Conservation (phyloP, 2,329 filamentous ascomycete species). For the Ampelomyces quisqualis region DNA sequence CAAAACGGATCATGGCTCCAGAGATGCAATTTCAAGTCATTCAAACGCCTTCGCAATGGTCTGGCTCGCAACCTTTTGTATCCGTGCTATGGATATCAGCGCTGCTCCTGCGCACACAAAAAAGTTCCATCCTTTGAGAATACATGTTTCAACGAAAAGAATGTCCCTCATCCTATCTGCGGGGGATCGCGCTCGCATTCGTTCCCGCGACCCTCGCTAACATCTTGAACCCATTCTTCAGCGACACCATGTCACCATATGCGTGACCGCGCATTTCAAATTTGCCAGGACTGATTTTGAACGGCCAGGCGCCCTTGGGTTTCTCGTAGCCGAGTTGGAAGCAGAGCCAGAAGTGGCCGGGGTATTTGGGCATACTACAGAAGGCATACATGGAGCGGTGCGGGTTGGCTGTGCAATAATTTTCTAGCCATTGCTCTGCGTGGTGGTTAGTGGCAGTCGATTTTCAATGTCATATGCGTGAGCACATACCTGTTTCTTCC, state of each 20-base stretch:
- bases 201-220: slow-evolving; percentile 43
- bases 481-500: slow-evolving; percentile 75
- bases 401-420: slow-evolving; percentile 94
- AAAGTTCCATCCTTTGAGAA: no score
- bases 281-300: slow-evolving; percentile 89
- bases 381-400: slow-evolving; percentile 92
- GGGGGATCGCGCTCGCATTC: not conserved
- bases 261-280: slow-evolving; percentile 86
- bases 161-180: not conserved
- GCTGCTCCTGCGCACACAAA: no score
- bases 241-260: slow-evolving; percentile 90
- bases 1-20: no score
- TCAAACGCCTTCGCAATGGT: no score
- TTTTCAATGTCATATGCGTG: not conserved
- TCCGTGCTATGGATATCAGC: no score
- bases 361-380: slow-evolving; percentile 87
- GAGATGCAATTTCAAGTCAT: no score
- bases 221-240: slow-evolving; percentile 97
- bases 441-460: slow-evolving; percentile 11
- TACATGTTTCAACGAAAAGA: not conserved
- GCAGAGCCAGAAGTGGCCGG: slow-evolving; percentile 92
- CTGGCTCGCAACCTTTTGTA: no score
- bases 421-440: slow-evolving; percentile 89
- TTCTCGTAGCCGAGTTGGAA: slow-evolving; percentile 87
- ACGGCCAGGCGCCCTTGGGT: slow-evolving; percentile 73